Evolutionary conservation across 345 rosid genomes (phyloP), one percentile per base, ranked within the genome.

Genomic region (Gynandropsis gynandra): DNA sequence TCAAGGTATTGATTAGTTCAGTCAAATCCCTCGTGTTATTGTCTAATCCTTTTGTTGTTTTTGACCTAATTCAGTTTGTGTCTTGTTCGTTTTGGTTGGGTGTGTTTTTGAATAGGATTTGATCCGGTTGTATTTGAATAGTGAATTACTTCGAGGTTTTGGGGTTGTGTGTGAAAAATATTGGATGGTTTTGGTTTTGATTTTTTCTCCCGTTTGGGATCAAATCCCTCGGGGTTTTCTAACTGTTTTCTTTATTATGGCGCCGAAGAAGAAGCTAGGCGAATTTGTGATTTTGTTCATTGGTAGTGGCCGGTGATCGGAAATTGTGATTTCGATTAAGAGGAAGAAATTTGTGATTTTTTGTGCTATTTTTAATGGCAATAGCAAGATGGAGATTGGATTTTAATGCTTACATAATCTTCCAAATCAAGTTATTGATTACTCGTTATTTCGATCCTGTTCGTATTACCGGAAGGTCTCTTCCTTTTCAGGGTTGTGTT

Each of bases 111-210:
- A n/a, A 8, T 27, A 42, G 57, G 47, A 46, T 65, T 51, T 65
- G 69, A 64, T 64, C 58, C 54, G 54, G 37, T 64, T 57, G 42
- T 50, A 2, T 64, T n/a, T n/a, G 50, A 39, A 16, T 39, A 47
- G 8, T 34, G 35, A 47, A 59, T 40, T 45, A 64, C 58, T 47
- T 46, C n/a, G 19, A 63, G 40, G 36, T 54, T 19, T 47, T 47
- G 9, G n/a, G 46, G 2, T 42, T 44, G 10, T 14, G 3, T 36
- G 13, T 12, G 29, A 46, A 0, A 8, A 19, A 29, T 11, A 24
- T 5, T 29, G 11, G 15, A 52, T n/a, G 55, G 36, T 41, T 41
- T 27, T 12, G 1, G 17, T 0, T 51, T 20, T 5, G 34, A 24
- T 24, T 24, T 44, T 29, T 0, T 16, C 8, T 12, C 36, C 20